Percentiles rank a stretch among this genome's conserved stretches.
phyloP scores from a whole-genome alignment of 139 green algal species.

The Pycnococcus provasolii region DNA sequence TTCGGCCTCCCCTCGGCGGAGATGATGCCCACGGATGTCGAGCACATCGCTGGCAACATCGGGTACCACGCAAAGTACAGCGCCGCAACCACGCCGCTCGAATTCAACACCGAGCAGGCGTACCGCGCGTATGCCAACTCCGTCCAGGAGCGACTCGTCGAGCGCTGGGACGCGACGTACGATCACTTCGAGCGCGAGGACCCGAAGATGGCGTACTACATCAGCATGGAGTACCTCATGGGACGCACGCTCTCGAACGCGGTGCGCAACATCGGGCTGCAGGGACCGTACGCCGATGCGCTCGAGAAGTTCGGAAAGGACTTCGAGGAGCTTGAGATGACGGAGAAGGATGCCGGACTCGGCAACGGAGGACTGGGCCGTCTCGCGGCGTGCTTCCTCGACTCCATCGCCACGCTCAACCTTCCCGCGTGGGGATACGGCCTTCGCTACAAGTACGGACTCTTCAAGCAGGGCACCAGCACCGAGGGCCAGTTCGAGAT shows the following conservation, averaged over 20 bases:
- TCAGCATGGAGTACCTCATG: conserved; percentile 85
- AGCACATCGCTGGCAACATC: not conserved
- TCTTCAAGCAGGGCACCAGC: conserved; percentile 80
- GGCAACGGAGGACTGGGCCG: conserved; percentile 94
- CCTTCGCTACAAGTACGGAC: conserved; percentile 96
- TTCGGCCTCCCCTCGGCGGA: not conserved
- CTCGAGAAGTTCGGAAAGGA: conserved; percentile 60
- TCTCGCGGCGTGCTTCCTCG: conserved; percentile 95
- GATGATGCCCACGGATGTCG: not conserved
- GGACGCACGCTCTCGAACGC: conserved; percentile 86
- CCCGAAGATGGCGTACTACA: conserved; percentile 93
- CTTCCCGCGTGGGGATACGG: conserved; percentile 94
- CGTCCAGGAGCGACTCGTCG: conserved; percentile 27
- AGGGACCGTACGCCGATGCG: conserved; percentile 62
- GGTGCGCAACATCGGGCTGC: conserved; percentile 85
- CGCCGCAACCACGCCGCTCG: not conserved
- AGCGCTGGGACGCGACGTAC: conserved; percentile 39
- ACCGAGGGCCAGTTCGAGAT: conserved; percentile 49
- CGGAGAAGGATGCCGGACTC: conserved; percentile 74
- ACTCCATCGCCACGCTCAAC: conserved; percentile 93
- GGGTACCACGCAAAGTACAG: not conserved
- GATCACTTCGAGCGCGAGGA: conserved; percentile 43
- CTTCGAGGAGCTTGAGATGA: conserved; percentile 38
- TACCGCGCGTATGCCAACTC: conserved; percentile 9
- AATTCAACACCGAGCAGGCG: not conserved